These are phyloP conservation scores for Elymus sibiricus DNA, from an alignment of 176 grass and related monocot genomes.

Conservation along the genomic window DNA sequence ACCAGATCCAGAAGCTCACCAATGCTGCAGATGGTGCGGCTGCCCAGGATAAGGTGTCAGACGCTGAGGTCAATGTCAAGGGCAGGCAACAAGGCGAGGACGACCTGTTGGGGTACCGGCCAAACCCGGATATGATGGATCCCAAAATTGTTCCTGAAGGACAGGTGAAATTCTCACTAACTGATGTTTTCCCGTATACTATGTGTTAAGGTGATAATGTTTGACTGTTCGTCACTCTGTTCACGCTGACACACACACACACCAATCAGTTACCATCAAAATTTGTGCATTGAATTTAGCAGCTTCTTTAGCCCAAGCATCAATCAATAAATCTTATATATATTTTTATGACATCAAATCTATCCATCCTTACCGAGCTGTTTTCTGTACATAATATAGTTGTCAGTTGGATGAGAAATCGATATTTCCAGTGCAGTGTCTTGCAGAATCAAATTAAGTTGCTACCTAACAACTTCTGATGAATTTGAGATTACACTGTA, in stretches of 20 bases:
- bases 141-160: slow-evolving; percentile 35
- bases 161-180: neutral
- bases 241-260: neutral
- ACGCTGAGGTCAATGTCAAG: slow-evolving; percentile 34
- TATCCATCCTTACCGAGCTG: neutral
- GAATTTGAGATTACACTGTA: neutral
- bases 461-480: neutral
- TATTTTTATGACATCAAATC: neutral
- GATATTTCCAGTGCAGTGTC: neutral
- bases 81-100: slow-evolving; percentile 40
- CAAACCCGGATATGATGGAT: slow-evolving; percentile 75
- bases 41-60: slow-evolving; percentile 34
- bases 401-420: neutral
- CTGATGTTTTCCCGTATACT: too few relatives aligned
- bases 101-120: slow-evolving; percentile 55
- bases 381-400: neutral
- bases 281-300: neutral
- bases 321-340: neutral
- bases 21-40: slow-evolving; percentile 42
- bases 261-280: neutral
- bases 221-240: too few relatives aligned
- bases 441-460: neutral
- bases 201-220: neutral
- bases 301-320: neutral
- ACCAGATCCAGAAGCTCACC: slow-evolving; percentile 89